phyloP scores from a whole-genome alignment of 306 rosid species.

The Quercus wislizeni region DNA sequence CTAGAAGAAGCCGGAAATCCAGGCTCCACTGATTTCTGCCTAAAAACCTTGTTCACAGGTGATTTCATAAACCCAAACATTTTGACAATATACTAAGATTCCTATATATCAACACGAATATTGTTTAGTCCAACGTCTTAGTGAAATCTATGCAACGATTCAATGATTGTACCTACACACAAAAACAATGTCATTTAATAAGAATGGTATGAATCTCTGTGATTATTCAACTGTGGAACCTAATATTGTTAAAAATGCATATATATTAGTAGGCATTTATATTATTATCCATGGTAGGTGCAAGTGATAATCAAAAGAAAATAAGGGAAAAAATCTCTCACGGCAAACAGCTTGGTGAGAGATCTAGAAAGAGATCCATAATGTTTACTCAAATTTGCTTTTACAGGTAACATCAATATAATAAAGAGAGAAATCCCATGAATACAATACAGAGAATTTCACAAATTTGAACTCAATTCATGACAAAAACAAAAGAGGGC shows the following conservation, averaged over 20 bases:
- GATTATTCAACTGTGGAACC: not conserved
- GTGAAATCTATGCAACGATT: not conserved
- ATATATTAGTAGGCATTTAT: not conserved
- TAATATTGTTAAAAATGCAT: not conserved
- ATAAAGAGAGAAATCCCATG: not conserved
- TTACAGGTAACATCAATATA: not conserved
- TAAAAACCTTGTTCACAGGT: conserved; percentile 33
- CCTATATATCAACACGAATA: not conserved
- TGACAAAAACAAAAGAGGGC: not conserved
- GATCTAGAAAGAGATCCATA: not conserved
- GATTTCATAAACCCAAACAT: conserved; percentile 73
- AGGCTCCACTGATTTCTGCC: conserved; percentile 43
- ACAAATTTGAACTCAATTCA: not conserved
- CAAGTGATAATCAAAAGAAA: not conserved
- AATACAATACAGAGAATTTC: not conserved
- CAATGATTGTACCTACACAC: not conserved
- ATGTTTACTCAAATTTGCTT: not conserved
- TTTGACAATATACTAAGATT: conserved; percentile 6
- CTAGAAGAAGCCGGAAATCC: conserved; percentile 26
- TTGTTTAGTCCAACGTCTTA: not conserved
- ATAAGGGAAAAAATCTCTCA: not conserved
- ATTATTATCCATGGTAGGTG: not conserved
- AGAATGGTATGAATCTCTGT: not conserved
- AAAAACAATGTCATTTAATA: not conserved
- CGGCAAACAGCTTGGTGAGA: not conserved